Evolutionary conservation across 805 yeast species (phyloP), one percentile per base, ranked within the genome.

Genomic region (Debaryomyces maramus): DNA sequence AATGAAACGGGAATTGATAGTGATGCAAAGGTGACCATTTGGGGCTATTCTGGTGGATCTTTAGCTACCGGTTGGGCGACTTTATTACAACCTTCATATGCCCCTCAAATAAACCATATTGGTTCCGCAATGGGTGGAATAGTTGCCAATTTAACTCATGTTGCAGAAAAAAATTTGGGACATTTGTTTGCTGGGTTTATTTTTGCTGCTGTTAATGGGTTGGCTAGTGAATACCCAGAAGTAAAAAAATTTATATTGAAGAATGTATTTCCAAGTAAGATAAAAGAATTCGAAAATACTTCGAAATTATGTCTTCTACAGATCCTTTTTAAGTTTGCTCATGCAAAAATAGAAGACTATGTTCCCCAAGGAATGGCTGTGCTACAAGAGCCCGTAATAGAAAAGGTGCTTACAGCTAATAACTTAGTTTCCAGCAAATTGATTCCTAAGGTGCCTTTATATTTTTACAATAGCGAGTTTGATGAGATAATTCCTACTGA

Each of bases 21-120:
- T 4, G 47, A 48, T 38, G 59, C 60, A 10, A 42, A 47, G 15
- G 46, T 53, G 3, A 47, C 45, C 7, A 18, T 66, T 30, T 63
- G 63, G 63, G 73, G 73, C 0, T 67, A 60, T 38, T 61, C 68
- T 3, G 73, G 73, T 14, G 72, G 71, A 6, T 52, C 67, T 1
- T 43, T 65, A 21, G 67, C 72, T 11, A 37, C 63, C 13, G 58
- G 63, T 6, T 67, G 72, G 72, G 70, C 70, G 9, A 59, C 65
- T 2, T 52, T 60, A 6, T 45, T 63, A 19, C 68, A 61, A 42
- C 70, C 70, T 7, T 33, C 43, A 1, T 67, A 67, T 40, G 71
- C 72, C 3, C 63, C 65, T 2, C 71, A 67, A 46, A 45, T 50
- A 20, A 33, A 23, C 36, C 39, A 45, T 11, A 39, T 44, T 16